Conservation (phyloP, 257 asterid species). For the Lycium barbarum region DNA sequence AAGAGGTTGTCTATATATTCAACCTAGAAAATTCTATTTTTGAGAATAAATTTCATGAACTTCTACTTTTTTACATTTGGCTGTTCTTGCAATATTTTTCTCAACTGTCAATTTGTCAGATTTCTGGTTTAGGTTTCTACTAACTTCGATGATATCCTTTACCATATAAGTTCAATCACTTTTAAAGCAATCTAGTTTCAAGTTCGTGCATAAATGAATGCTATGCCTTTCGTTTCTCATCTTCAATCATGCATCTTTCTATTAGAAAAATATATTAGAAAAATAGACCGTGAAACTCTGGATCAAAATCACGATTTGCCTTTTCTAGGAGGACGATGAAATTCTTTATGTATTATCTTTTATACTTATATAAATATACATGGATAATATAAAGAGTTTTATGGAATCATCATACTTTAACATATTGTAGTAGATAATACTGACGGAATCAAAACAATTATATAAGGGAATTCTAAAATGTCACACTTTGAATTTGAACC, state of each 20-base stretch:
- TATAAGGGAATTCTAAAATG: background rate
- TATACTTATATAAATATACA: background rate
- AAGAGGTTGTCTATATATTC: too few species aligned
- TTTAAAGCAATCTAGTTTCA: conserved; percentile 23
- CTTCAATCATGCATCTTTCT: too few species aligned
- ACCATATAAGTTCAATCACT: background rate
- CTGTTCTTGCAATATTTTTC: background rate
- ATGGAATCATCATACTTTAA: background rate
- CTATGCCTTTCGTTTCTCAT: background rate
- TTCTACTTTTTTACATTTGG: background rate
- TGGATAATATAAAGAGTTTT: background rate
- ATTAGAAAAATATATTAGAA: too few species aligned
- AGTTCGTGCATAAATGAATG: background rate
- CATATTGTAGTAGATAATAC: background rate
- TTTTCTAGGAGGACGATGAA: background rate
- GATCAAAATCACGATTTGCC: background rate
- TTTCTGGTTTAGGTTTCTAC: conserved; percentile 22
- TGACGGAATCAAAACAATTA: background rate
- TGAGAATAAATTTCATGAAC: too few species aligned
- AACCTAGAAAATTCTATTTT: background rate
- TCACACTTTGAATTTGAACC: too few species aligned
- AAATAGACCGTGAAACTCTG: too few species aligned
- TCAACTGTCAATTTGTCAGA: conserved; percentile 16
- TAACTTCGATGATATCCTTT: too few species aligned
- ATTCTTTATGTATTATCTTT: background rate